Evolutionary conservation across 2,329 filamentous ascomycete genomes (phyloP).

Genomic region (Fusarium keratoplasticum): DNA sequence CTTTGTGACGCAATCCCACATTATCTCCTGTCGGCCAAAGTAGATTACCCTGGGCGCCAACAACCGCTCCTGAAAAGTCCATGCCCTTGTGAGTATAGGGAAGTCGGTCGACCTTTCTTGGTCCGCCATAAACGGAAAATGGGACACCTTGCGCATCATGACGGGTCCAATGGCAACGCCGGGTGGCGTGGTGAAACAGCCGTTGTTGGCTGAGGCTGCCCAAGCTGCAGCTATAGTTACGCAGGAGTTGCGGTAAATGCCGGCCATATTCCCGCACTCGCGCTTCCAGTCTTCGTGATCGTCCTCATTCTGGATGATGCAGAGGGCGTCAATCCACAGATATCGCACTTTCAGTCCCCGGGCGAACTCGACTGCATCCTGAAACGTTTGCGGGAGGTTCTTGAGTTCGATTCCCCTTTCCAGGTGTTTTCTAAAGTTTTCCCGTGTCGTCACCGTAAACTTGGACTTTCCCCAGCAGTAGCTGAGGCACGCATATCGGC

Average conservation of each 20-base stretch:
- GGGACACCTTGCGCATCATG: background rate
- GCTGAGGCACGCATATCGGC: background rate
- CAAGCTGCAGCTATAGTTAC: background rate
- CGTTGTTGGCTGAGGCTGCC: background rate
- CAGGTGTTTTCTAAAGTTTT: fast-evolving
- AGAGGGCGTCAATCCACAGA: background rate
- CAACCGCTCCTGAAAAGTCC: background rate
- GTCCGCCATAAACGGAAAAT: fast-evolving
- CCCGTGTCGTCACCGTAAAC: background rate
- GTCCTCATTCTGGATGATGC: background rate
- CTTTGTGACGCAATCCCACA: background rate
- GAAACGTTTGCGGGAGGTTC: background rate
- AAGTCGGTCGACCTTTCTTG: background rate
- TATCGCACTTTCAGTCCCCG: background rate
- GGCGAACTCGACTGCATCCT: background rate
- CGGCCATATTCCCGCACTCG: background rate
- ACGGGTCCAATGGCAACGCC: background rate
- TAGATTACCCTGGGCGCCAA: background rate
- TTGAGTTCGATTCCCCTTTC: background rate
- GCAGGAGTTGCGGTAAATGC: background rate
- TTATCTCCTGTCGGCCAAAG: background rate
- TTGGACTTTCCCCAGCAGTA: background rate
- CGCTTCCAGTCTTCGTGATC: background rate
- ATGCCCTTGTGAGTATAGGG: background rate
- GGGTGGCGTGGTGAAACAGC: background rate